Percentiles rank a stretch among this genome's conserved stretches.
phyloP scores from a whole-genome alignment of 2,329 filamentous ascomycete species.

The Calonectria pauciramosa region DNA sequence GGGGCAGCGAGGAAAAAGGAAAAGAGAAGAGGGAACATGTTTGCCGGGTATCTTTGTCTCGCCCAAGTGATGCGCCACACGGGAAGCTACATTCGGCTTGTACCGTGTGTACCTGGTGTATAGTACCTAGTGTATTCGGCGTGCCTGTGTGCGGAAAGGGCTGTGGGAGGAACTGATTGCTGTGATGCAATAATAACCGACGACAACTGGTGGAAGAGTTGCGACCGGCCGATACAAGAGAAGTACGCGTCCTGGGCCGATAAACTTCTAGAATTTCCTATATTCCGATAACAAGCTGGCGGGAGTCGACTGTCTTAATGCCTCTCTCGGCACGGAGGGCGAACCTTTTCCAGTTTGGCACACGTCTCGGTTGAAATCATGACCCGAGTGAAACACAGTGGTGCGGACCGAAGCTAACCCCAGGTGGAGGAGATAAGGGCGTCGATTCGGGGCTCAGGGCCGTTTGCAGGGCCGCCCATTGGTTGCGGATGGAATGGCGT shows the following conservation, averaged over 20 bases:
- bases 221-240: not conserved
- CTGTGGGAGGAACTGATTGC: not conserved
- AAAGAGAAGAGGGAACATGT: not conserved
- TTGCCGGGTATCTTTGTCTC: not conserved
- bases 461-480: constrained; percentile 34
- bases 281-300: not conserved
- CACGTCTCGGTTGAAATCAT: constrained; percentile 12
- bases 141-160: not conserved
- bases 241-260: not conserved
- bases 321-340: not conserved
- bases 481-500: constrained; percentile 36
- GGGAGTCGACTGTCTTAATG: not conserved
- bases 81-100: not conserved
- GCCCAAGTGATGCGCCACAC: constrained; percentile 2
- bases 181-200: not conserved
- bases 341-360: constrained; percentile 19
- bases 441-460: constrained; percentile 32
- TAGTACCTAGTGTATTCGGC: not conserved
- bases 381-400: constrained; percentile 10
- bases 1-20: not conserved
- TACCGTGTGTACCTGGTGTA: not conserved
- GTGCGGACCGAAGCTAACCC: constrained; percentile 41
- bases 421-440: constrained; percentile 45
- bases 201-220: constrained; percentile 8
- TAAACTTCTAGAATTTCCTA: constrained; percentile 7